Percentiles rank a stretch among this genome's conserved stretches.
These are phyloP conservation scores for Cucumis hystrix DNA, from an alignment of 306 rosid genomes.

Conservation along the genomic window DNA sequence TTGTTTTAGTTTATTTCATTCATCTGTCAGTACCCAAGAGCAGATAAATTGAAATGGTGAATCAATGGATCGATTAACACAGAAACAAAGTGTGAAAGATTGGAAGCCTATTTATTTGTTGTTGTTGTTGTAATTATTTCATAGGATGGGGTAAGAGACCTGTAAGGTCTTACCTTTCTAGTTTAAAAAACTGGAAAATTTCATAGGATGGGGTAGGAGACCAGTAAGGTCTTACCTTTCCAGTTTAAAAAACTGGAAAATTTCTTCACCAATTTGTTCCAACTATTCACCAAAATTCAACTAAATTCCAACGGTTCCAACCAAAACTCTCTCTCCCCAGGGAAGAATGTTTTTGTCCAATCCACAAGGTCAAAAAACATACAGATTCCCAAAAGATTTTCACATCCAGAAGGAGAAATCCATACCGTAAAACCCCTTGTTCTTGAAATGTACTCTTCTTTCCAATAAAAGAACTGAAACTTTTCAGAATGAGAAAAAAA, in stretches of 20 bases:
- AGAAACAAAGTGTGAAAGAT: neutral
- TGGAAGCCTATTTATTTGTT: neutral
- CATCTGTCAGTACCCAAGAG: neutral
- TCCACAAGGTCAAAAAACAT: neutral
- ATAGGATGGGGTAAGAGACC: neutral
- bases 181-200: neutral
- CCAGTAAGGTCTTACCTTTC: neutral
- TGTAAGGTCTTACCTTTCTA: neutral
- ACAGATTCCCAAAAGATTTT: neutral
- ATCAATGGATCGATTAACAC: neutral
- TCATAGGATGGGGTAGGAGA: neutral
- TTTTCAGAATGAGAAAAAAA: neutral
- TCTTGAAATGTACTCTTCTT: neutral
- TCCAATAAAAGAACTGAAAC: neutral
- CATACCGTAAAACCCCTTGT: neutral
- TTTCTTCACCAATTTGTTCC: neutral
- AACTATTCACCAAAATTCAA: constrained; percentile 1
- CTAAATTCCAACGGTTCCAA: constrained; percentile 2
- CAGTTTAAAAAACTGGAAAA: neutral
- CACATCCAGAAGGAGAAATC: neutral
- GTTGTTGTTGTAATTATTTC: neutral
- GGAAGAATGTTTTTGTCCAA: neutral
- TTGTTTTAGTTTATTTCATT: neutral
- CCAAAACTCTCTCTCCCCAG: neutral
- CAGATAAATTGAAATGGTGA: neutral